phyloP scores from a whole-genome alignment of 1,139 yeast genomes.

The Candida sp. region DNA sequence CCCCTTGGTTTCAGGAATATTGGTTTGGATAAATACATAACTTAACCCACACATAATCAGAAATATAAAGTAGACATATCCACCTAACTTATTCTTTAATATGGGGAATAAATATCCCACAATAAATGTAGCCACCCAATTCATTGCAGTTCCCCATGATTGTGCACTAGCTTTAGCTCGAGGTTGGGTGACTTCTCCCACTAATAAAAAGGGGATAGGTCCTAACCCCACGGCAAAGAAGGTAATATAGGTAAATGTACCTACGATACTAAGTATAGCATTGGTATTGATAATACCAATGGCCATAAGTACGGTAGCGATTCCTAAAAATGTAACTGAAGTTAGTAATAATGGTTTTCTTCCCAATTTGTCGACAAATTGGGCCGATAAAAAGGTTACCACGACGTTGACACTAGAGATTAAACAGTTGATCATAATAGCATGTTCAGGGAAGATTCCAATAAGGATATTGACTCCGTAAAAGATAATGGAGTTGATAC shows the following conservation, averaged over 20 bases:
- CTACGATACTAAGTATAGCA: slow-evolving; percentile 54
- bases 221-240: slow-evolving; percentile 92
- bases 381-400: slow-evolving; percentile 70
- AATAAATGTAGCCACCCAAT: slow-evolving; percentile 86
- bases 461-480: slow-evolving; percentile 86
- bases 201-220: slow-evolving; percentile 87
- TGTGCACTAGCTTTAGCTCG: slow-evolving; percentile 86
- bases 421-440: slow-evolving; percentile 68
- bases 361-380: slow-evolving; percentile 70
- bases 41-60: slow-evolving; percentile 53
- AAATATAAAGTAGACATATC: slow-evolving; percentile 76
- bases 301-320: slow-evolving; percentile 62
- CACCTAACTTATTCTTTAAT: slow-evolving; percentile 61
- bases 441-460: slow-evolving; percentile 63
- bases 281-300: slow-evolving; percentile 54
- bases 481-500: slow-evolving; percentile 87
- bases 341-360: slow-evolving; percentile 66
- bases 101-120: slow-evolving; percentile 83
- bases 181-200: slow-evolving; percentile 84
- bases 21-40: slow-evolving; percentile 40
- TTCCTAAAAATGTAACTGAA: slow-evolving; percentile 70
- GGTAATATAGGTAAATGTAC: slow-evolving; percentile 72
- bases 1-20: slow-evolving; percentile 82
- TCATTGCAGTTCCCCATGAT: slow-evolving; percentile 86
- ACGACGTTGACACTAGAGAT: slow-evolving; percentile 71